Evolutionary conservation across 2,329 filamentous ascomycete species (phyloP), one percentile per base, ranked within the genome.

Genomic region (Rhinocladiella similis): DNA sequence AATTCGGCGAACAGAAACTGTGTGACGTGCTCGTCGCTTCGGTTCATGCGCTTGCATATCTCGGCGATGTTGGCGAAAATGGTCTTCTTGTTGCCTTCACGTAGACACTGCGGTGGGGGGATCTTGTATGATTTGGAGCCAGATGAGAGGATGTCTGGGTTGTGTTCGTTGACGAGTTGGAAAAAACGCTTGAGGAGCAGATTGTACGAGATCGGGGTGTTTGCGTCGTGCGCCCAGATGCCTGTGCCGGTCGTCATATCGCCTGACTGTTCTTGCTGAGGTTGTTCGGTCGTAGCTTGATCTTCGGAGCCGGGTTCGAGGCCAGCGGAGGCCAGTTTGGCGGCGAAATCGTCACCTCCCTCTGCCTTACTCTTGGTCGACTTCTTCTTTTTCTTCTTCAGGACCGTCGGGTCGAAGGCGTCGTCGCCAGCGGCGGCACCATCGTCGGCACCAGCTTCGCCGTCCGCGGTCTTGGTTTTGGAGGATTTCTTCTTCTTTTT

Each of bases 11-110:
- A 97, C 74, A 99, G 79, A 80, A 97, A 97, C 68, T 93, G 88
- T 51, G 91, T 97, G 65, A 99, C 89, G 79, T 97, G 94, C 78
- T 99, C 94, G 72, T 97, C 93, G 63, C 90, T 92, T 75, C 94
- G 86, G 87, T 99, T 99, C 92, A 99, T 97, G 69, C 93, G 87
- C 84, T 96, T 96, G 84, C 91, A 96, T 70, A 99, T 97, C 73
- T 99, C 94, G 73, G 91, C 86, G 71, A 99, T 94, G 81, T 99
- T 99, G 81, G 93, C 94, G 71, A 99, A 99, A 71, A 99, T 96
- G 62, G 94, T 99, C 87, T 96, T 96, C 85, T 96, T 95, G 86
- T 99, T 99, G 74, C 94, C 94, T 91, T 99, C 94, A 79, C 94
- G 92, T 72, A 97, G 86, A 79, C 94, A 97, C 81, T 99, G 94